Evolutionary conservation across 2,329 filamentous ascomycete genomes (phyloP).

Genomic region (Exophiala mesophila): DNA sequence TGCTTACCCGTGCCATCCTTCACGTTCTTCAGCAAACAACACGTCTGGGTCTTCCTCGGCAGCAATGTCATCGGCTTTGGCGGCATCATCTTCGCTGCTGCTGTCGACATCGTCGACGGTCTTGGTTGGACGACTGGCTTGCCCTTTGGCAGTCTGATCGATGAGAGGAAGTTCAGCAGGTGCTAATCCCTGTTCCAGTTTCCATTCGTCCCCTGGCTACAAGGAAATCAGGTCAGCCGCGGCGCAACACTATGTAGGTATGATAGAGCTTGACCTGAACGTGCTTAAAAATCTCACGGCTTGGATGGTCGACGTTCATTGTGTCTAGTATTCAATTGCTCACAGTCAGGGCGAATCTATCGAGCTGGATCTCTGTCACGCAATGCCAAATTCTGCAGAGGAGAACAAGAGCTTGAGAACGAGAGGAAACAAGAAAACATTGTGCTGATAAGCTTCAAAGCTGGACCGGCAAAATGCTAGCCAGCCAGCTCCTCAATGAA

Average conservation of each 20-base stretch:
- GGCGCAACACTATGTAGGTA: too few relatives aligned
- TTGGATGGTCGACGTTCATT: constrained; percentile 17
- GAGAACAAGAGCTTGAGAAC: too few relatives aligned
- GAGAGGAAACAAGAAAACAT: too few relatives aligned
- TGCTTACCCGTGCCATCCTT: constrained; percentile 45
- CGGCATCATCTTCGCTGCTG: constrained; percentile 6
- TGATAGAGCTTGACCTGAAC: too few relatives aligned
- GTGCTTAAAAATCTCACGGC: constrained; percentile 14
- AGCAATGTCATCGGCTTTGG: constrained; percentile 26
- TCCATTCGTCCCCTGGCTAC: constrained; percentile 45
- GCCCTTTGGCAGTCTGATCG: constrained; percentile 41
- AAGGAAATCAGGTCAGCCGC: constrained; percentile 12
- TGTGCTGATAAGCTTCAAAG: too few relatives aligned
- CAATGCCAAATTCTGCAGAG: too few relatives aligned
- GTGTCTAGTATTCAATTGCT: constrained; percentile 6
- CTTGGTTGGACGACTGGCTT: constrained; percentile 32
- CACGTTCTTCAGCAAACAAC: constrained; percentile 41
- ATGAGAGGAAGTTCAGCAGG: constrained; percentile 44
- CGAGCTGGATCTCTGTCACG: constrained; percentile 1
- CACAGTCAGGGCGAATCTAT: too few relatives aligned
- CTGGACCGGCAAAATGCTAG: too few relatives aligned
- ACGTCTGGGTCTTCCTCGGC: constrained; percentile 39
- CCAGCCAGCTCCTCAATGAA: too few relatives aligned
- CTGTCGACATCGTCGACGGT: constrained; percentile 19
- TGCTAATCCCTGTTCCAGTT: constrained; percentile 49